Evolutionary conservation across 768 basidiomycete species (phyloP).

Genomic region (Gelatoporia subvermispora): DNA sequence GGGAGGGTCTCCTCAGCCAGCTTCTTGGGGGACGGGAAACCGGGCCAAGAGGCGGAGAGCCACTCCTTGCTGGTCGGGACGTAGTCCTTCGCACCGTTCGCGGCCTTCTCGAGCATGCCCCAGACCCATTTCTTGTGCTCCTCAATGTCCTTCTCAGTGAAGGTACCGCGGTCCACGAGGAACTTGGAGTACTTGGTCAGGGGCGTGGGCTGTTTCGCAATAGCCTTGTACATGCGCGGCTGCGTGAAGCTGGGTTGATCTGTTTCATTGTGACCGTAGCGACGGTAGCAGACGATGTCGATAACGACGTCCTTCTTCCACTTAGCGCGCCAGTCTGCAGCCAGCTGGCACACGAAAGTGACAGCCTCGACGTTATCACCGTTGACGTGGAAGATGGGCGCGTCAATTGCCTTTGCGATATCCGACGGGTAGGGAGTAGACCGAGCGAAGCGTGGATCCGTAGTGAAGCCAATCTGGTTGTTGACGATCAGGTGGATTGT

Average conservation of each 20-base stretch:
- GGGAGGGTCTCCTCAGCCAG: conserved; percentile 90
- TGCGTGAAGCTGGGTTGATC: conserved; percentile 99
- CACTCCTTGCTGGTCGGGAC: conserved; percentile 93
- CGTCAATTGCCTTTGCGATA: conserved; percentile 96
- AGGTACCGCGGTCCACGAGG: conserved; percentile 85
- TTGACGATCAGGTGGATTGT: conserved; percentile 98
- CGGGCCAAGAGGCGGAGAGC: conserved; percentile 97
- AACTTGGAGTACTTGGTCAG: conserved; percentile 90
- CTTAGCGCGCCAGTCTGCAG: conserved; percentile 96
- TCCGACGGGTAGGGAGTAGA: conserved; percentile 98
- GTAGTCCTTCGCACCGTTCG: conserved; percentile 93
- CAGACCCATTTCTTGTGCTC: conserved; percentile 99
- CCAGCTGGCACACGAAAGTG: conserved; percentile 96
- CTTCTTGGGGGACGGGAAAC: conserved; percentile 96
- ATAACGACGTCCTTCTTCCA: conserved; percentile 99
- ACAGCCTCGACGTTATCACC: conserved; percentile 98
- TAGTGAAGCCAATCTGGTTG: conserved; percentile 99
- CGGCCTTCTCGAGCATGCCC: conserved; percentile 97
- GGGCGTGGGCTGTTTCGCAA: conserved; percentile 89
- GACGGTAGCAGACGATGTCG: conserved; percentile 98
- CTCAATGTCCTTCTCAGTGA: conserved; percentile 93
- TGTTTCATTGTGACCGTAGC: conserved; percentile 99
- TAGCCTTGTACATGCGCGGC: conserved; percentile 97
- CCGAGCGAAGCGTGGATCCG: conserved; percentile 94
- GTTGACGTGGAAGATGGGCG: conserved; percentile 99